Evolutionary conservation across 176 grass and related monocot species (phyloP).

Genomic region (Echinochloa phyllopogon): DNA sequence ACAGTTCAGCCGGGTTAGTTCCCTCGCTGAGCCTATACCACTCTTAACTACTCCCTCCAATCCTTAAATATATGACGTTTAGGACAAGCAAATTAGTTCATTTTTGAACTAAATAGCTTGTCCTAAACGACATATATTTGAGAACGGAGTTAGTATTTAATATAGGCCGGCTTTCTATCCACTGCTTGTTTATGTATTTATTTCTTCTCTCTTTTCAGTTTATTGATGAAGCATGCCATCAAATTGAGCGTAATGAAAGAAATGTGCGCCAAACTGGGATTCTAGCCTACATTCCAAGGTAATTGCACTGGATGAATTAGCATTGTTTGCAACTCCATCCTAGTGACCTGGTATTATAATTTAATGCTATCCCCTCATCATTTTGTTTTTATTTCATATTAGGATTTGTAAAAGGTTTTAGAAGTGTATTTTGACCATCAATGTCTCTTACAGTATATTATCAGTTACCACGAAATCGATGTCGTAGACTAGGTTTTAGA

Average conservation of each 20-base stretch:
- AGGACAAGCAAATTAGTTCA: too few species aligned
- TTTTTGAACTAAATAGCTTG: too few species aligned
- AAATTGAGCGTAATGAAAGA: constrained; percentile 93
- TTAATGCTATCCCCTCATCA: background rate
- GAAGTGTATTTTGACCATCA: background rate
- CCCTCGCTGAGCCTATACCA: constrained; percentile 4
- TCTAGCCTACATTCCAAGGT: constrained; percentile 90
- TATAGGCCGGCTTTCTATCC: constrained; percentile 32
- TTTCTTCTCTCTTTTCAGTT: constrained; percentile 64
- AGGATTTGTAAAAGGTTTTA: background rate
- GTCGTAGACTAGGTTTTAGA: background rate
- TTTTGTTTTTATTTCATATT: background rate
- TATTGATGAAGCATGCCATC: constrained; percentile 95
- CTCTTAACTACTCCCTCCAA: too few species aligned
- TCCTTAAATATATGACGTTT: too few species aligned
- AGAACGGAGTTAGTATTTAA: too few species aligned
- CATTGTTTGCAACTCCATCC: constrained; percentile 2
- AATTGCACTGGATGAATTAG: constrained; percentile 44
- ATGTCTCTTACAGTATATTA: background rate
- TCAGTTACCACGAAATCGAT: background rate
- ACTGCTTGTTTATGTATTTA: constrained; percentile 24
- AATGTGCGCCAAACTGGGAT: constrained; percentile 80
- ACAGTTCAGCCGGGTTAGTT: constrained; percentile 90
- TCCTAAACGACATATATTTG: too few species aligned
- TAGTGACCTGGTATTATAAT: constrained; percentile 15